Evolutionary conservation across 306 rosid species (phyloP).

Genomic region (Morella rubra): DNA sequence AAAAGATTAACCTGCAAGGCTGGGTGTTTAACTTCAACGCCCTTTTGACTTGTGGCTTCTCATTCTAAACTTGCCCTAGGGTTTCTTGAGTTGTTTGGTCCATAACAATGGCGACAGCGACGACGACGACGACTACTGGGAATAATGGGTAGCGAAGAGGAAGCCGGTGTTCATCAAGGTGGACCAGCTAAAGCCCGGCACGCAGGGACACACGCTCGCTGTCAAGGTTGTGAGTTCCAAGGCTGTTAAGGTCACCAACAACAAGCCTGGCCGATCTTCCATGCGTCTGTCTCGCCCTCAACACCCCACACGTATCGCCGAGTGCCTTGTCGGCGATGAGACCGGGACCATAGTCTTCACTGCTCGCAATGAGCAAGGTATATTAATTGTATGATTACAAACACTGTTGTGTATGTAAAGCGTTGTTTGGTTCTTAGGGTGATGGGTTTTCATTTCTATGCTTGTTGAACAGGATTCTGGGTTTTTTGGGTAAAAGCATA

Average conservation of each 20-base stretch:
- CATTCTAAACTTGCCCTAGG: not conserved
- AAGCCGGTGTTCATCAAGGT: constrained; percentile 83
- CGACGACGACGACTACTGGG: constrained; percentile 20
- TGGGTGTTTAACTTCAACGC: constrained; percentile 36
- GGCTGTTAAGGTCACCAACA: constrained; percentile 42
- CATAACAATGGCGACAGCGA: constrained; percentile 46
- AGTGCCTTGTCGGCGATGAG: constrained; percentile 77
- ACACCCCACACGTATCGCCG: constrained; percentile 66
- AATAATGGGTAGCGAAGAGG: constrained; percentile 49
- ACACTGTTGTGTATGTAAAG: not conserved
- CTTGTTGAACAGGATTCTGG: not conserved
- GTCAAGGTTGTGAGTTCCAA: constrained; percentile 73
- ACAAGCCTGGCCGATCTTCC: constrained; percentile 53
- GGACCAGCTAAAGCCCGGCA: constrained; percentile 74
- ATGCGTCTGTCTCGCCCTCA: constrained; percentile 39
- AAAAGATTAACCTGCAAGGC: constrained; percentile 11
- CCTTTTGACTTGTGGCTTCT: not conserved
- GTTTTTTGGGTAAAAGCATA: not conserved
- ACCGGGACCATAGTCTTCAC: constrained; percentile 75
- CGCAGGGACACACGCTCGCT: constrained; percentile 76
- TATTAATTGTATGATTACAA: not conserved
- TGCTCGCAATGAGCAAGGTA: constrained; percentile 92
- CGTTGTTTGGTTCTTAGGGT: not conserved
- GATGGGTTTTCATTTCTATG: not conserved
- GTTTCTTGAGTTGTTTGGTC: not conserved